Conservation (phyloP, 768 basidiomycete genomes). For the Panellus pusillus region DNA sequence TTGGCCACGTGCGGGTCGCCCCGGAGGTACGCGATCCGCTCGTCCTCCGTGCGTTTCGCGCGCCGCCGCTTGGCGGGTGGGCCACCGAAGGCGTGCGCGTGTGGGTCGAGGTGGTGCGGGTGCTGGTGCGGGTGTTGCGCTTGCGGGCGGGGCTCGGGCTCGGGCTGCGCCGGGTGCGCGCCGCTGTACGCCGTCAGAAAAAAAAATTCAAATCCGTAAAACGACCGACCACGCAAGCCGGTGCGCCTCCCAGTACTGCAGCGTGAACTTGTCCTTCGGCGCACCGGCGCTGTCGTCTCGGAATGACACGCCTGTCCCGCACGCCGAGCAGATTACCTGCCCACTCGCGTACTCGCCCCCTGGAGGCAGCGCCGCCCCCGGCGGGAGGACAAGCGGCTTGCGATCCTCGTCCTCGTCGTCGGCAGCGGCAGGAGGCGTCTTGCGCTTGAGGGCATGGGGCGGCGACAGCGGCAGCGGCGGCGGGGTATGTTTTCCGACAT, state of each 20-base stretch:
- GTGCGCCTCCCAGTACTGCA: slow-evolving; percentile 72
- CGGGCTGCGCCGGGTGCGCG: no score
- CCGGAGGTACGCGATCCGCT: slow-evolving; percentile 47
- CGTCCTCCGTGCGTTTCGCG: slow-evolving; percentile 41
- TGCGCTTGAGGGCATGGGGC: slow-evolving; percentile 13
- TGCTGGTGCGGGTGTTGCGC: no score
- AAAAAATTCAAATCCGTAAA: neutral
- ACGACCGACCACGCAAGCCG: slow-evolving; percentile 53
- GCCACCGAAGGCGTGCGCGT: neutral
- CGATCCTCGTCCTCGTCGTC: neutral
- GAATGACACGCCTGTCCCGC: slow-evolving; percentile 62
- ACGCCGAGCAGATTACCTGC: slow-evolving; percentile 64
- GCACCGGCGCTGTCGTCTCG: slow-evolving; percentile 57
- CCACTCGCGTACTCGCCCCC: slow-evolving; percentile 65
- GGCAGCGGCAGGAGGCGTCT: slow-evolving; percentile 7
- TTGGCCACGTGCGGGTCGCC: slow-evolving; percentile 18
- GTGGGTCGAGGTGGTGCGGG: no score
- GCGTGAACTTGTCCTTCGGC: slow-evolving; percentile 47
- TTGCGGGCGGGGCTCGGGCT: no score
- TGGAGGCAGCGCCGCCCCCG: slow-evolving; percentile 18
- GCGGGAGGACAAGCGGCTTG: slow-evolving; percentile 19
- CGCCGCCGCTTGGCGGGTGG: slow-evolving; percentile 23
- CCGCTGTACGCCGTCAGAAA: no score
- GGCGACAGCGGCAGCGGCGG: neutral
- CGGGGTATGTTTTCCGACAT: neutral